Evolutionary conservation across 768 basidiomycete genomes (phyloP).

Genomic region (Neoboletus subvelutipes): DNA sequence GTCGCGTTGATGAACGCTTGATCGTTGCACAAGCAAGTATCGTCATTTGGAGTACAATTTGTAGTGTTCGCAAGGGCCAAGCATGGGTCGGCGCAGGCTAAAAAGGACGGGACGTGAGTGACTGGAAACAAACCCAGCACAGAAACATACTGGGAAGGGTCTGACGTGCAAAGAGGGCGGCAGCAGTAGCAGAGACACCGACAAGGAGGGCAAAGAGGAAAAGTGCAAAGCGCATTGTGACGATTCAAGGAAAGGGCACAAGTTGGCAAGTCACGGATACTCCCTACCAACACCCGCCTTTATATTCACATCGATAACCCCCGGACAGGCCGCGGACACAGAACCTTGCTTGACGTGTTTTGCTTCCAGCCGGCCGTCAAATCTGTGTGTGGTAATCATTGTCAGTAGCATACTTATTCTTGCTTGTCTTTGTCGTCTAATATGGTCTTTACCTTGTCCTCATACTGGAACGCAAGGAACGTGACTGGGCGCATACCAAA

Average conservation of each 20-base stretch:
- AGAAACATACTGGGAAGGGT: slow-evolving; percentile 23
- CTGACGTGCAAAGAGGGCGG: slow-evolving; percentile 22
- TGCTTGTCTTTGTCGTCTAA: neutral
- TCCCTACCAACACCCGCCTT: neutral
- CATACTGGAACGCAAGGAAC: too few relatives aligned
- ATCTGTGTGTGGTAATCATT: neutral
- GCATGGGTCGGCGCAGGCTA: slow-evolving; percentile 57
- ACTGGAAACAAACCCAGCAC: neutral
- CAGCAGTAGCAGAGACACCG: slow-evolving; percentile 15
- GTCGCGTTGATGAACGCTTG: slow-evolving; percentile 43
- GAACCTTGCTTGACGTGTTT: neutral
- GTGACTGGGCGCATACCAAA: too few relatives aligned
- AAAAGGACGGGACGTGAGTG: neutral
- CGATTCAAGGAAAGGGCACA: neutral
- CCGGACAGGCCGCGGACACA: neutral
- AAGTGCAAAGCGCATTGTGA: slow-evolving; percentile 20
- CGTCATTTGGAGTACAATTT: slow-evolving; percentile 48
- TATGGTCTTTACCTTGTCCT: neutral
- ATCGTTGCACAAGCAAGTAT: slow-evolving; percentile 57
- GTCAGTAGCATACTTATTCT: neutral
- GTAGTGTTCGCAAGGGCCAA: slow-evolving; percentile 42
- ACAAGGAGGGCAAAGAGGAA: slow-evolving; percentile 14
- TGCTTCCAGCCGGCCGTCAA: neutral
- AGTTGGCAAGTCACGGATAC: too few relatives aligned
- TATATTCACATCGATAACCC: neutral